Evolutionary conservation across 345 rosid genomes (phyloP).

Genomic region (Chamaenerion angustifolium): DNA sequence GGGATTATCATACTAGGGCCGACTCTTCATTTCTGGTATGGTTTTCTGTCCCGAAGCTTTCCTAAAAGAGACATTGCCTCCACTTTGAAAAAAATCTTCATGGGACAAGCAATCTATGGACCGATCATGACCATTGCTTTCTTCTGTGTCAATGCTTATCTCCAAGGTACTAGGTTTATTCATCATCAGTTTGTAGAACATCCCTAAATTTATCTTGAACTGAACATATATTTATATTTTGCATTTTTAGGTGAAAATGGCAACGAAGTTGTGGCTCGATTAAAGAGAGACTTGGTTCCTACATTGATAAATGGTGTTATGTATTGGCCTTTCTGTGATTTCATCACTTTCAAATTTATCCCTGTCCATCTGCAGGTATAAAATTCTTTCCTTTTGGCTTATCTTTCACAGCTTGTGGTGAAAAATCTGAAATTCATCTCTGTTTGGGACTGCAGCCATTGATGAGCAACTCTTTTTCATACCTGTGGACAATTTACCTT

Average conservation of each 20-base stretch:
- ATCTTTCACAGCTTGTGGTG: too few relatives aligned
- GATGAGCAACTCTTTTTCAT: constrained; percentile 86
- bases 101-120: constrained; percentile 68
- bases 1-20: constrained; percentile 73
- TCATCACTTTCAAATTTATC: constrained; percentile 62
- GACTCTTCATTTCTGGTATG: constrained; percentile 75
- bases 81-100: constrained; percentile 70
- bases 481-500: constrained; percentile 77
- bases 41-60: constrained; percentile 49
- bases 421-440: neutral
- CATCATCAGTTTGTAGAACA: too few relatives aligned
- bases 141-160: constrained; percentile 54
- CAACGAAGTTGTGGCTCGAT: constrained; percentile 45
- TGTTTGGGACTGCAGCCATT: constrained; percentile 44
- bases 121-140: constrained; percentile 69
- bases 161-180: constrained; percentile 53
- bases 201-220: too few relatives aligned
- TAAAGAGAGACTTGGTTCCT: constrained; percentile 65
- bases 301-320: constrained; percentile 53
- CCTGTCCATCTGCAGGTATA: constrained; percentile 85
- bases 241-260: constrained; percentile 45
- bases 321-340: constrained; percentile 93
- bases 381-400: too few relatives aligned
- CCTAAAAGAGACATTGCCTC: constrained; percentile 66
- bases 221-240: too few relatives aligned